phyloP scores from a whole-genome alignment of 2,329 filamentous ascomycete genomes.

The Penicillium digitatum region DNA sequence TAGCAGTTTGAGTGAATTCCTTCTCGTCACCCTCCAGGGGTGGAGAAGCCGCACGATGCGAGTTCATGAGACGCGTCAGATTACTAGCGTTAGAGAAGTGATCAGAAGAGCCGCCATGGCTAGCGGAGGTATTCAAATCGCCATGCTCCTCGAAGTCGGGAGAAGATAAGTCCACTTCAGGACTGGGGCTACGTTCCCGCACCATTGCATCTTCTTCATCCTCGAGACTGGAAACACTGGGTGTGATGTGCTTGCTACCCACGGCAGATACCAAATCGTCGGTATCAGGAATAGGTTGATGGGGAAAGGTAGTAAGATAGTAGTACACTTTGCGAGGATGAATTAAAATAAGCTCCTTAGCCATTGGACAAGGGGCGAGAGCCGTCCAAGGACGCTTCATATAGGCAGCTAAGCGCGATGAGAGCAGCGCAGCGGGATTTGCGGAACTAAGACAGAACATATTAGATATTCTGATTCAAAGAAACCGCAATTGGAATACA shows the following conservation, averaged over 20 bases:
- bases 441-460: conserved; percentile 64
- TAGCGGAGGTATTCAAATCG: conserved; percentile 51
- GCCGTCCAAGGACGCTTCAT: conserved; percentile 82
- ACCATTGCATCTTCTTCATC: conserved; percentile 63
- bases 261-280: conserved; percentile 50
- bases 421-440: conserved; percentile 92
- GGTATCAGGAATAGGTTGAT: conserved; percentile 72
- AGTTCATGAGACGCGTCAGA: conserved; percentile 58
- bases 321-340: conserved; percentile 96
- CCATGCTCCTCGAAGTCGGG: conserved; percentile 76
- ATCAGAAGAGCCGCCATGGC: conserved; percentile 55
- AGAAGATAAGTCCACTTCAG: conserved; percentile 85
- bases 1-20: conserved; percentile 94
- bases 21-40: conserved; percentile 91
- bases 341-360: conserved; percentile 86
- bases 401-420: conserved; percentile 83
- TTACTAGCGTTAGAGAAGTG: conserved; percentile 54
- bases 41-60: conserved; percentile 72
- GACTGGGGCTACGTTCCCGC: conserved; percentile 71
- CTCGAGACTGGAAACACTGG: conserved; percentile 71
- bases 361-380: conserved; percentile 75
- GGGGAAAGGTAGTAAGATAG: conserved; percentile 83
- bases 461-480: conserved; percentile 16
- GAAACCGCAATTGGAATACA: conserved; percentile 40
- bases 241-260: conserved; percentile 67